A percentile compares a stretch with the other conserved stretches of the same genome.
These are phyloP conservation scores for Abortiporus biennis DNA, from an alignment of 1,284 basidiomycete species.

Conservation along the genomic window DNA sequence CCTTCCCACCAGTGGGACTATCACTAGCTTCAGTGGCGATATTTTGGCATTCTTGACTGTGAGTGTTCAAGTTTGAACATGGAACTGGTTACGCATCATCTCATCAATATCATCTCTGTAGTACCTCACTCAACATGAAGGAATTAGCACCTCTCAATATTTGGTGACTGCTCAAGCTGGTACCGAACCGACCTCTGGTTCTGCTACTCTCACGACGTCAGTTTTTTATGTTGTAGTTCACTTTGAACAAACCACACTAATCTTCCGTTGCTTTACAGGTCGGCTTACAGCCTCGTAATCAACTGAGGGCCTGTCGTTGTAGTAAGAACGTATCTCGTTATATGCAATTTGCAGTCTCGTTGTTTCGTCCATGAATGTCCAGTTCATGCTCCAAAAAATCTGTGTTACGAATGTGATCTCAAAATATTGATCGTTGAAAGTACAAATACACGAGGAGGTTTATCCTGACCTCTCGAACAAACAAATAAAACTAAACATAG, in stretches of 20 bases:
- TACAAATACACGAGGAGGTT: too few relatives aligned
- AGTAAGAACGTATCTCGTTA: too few relatives aligned
- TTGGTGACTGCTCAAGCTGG: slow-evolving; percentile 50
- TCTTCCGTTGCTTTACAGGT: slow-evolving; percentile 20
- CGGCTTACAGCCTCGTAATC: slow-evolving; percentile 36
- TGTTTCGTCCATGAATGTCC: too few relatives aligned
- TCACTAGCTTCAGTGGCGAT: slow-evolving; percentile 50
- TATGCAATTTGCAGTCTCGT: too few relatives aligned
- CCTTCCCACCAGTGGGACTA: slow-evolving; percentile 39
- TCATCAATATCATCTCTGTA: slow-evolving; percentile 17
- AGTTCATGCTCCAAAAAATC: too few relatives aligned
- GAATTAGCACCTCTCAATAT: slow-evolving; percentile 41
- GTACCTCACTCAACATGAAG: slow-evolving; percentile 45
- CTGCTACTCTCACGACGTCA: slow-evolving; percentile 48
- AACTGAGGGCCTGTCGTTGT: too few relatives aligned
- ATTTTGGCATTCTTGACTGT: slow-evolving; percentile 50
- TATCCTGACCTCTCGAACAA: too few relatives aligned
- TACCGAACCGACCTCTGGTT: slow-evolving; percentile 50
- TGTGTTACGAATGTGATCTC: too few relatives aligned
- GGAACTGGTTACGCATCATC: background rate
- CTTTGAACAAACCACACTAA: background rate
- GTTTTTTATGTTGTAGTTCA: slow-evolving; percentile 10
- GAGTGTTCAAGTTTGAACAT: slow-evolving; percentile 8
- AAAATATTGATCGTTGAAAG: too few relatives aligned
- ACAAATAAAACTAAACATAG: too few relatives aligned